Base-by-base conservation (phyloP, 768 basidiomycete genomes). In the Tylopilus rubrobrunneus region DNA sequence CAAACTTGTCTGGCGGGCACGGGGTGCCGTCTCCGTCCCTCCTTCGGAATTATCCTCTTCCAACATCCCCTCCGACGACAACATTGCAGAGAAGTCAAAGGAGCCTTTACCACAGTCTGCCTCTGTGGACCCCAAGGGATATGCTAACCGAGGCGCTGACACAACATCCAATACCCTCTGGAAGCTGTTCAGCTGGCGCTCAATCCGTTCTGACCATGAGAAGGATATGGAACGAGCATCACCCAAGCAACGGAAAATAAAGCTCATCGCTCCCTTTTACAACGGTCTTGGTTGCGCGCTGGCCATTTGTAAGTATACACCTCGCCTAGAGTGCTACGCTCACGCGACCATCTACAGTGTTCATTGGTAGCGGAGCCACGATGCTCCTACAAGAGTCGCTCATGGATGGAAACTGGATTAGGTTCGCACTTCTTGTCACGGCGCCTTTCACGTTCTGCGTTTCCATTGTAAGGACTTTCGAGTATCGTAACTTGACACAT, bases 361-460 rank as follows among this genome's bases (percentile, higher is more conserved):
- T 91, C 71, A 75, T 89, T 27, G 81, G 78, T 11, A 80, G 76
- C 57, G 89, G 89, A 48, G 48, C 78, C 7, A 75, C 65, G 34
- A 76, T 80, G 51, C 69, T 89, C 23, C 66, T 94, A 17, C 72
- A 80, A 48, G 90, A 93, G 67, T 86, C 76, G 49, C 71, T 81
- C 5, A 70, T 91, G 45, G 93, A 94, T 63, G 76, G 80, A 19
- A 64, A 76, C 19, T 84, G 76, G 64, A 69, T 56, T 1, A 79
- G 92, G 10, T 90, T 94, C 52, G 80, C 76, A 3, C 78, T 95
- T 2, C 57, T 90, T 10, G 76, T 67, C 14, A 83, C 87, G 1
- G 69, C 76, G 0, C 92, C 92, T 0, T 81, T 90, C 65, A 74
- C 91, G 7, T 80, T 89, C 59, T 92, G 89, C 55, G 78, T 94